These are phyloP conservation scores for Irpex sp. DNA, from an alignment of 1,284 basidiomycete species.

Conservation along the genomic window DNA sequence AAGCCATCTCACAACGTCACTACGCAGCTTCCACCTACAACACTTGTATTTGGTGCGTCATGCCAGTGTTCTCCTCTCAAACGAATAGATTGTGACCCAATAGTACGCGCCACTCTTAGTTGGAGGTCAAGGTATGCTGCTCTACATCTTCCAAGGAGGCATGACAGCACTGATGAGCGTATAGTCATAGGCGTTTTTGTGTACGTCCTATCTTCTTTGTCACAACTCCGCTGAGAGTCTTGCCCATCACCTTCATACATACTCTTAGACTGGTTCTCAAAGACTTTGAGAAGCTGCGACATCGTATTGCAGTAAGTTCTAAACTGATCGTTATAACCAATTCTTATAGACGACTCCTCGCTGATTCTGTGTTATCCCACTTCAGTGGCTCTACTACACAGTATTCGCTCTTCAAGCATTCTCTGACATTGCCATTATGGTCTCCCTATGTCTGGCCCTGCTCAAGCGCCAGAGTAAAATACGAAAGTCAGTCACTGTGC, in stretches of 20 bases:
- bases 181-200: background rate
- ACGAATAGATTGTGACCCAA: background rate
- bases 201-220: background rate
- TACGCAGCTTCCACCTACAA: background rate
- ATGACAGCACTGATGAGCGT: background rate
- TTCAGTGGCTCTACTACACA: conserved; percentile 14
- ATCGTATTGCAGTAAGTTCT: background rate
- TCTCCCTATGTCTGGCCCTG: background rate
- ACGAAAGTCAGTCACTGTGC: background rate
- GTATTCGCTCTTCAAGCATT: conserved; percentile 8
- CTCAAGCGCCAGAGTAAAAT: conserved; percentile 1
- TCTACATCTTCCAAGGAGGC: background rate
- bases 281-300: background rate
- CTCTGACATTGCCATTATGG: conserved; percentile 7
- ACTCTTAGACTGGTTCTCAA: background rate
- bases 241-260: background rate
- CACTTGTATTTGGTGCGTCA: background rate
- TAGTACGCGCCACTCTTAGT: background rate
- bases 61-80: background rate
- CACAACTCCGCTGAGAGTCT: too few relatives aligned
- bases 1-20: background rate
- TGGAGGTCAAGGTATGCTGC: conserved; percentile 4
- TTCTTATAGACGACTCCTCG: background rate
- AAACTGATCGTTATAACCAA: background rate
- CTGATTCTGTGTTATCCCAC: background rate